phyloP scores from a whole-genome alignment of 441 rosid species.

The Euphorbia schlechtendalii region DNA sequence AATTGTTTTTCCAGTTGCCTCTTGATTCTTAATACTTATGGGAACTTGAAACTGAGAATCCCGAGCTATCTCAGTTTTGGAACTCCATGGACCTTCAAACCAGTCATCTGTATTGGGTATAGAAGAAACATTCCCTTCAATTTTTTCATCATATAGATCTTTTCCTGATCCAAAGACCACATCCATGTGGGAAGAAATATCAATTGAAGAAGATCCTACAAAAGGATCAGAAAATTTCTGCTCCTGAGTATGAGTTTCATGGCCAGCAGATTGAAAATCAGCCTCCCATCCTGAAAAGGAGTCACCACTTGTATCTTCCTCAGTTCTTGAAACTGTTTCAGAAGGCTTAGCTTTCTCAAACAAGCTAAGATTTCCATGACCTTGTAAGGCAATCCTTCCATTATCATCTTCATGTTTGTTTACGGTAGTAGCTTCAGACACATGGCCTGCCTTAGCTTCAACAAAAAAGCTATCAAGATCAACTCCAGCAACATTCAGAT shows the following conservation, averaged over 20 bases:
- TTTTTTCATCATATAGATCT: conserved; percentile 21
- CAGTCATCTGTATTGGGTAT: conserved; percentile 34
- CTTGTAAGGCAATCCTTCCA: conserved; percentile 27
- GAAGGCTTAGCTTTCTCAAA: conserved; percentile 40
- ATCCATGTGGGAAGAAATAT: conserved; percentile 60
- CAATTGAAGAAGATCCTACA: conserved; percentile 35
- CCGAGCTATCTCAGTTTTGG: conserved; percentile 18
- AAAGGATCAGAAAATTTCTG: conserved; percentile 34
- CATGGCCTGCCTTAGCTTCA: conserved; percentile 30
- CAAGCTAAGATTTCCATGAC: conserved; percentile 33
- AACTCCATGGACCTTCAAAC: conserved; percentile 41
- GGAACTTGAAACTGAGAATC: conserved; percentile 23
- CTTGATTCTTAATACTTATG: conserved; percentile 20
- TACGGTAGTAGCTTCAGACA: conserved; percentile 23
- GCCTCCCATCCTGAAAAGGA: conserved; percentile 49
- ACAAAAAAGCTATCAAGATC: conserved; percentile 39
- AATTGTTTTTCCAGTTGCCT: conserved; percentile 15
- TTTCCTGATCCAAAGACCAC: conserved; percentile 56
- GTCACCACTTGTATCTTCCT: conserved; percentile 30
- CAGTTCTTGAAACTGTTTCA: conserved; percentile 21
- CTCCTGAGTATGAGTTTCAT: conserved; percentile 28
- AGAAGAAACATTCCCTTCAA: conserved; percentile 28
- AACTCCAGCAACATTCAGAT: conserved; percentile 41
- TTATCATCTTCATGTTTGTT: conserved; percentile 22
- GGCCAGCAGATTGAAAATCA: conserved; percentile 45